phyloP scores from a whole-genome alignment of 352 stramenopile genomes.

The Pythium dissimile region DNA sequence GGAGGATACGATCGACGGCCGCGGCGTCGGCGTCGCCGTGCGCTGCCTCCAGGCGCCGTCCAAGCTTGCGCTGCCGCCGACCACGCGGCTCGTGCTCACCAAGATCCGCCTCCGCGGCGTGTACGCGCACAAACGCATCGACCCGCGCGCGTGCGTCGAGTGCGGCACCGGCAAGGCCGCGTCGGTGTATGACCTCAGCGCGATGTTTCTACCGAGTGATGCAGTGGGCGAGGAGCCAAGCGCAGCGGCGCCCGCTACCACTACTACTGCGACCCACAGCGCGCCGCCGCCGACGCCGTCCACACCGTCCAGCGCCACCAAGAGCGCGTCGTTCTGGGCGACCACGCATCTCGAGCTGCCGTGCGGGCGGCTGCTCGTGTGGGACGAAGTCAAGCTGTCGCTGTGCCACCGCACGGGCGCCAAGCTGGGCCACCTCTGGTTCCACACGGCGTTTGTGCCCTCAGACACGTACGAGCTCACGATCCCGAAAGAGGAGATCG shows the following conservation, averaged over 20 bases:
- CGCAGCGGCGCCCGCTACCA: background rate
- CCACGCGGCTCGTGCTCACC: conserved; percentile 34
- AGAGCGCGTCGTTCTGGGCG: conserved; percentile 8
- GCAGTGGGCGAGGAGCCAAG: background rate
- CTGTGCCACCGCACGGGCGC: conserved; percentile 39
- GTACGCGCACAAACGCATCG: conserved; percentile 42
- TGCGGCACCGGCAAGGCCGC: conserved; percentile 21
- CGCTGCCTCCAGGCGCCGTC: background rate
- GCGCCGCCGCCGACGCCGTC: background rate
- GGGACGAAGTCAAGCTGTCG: conserved; percentile 58
- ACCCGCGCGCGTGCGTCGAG: conserved; percentile 53
- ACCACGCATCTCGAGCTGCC: conserved; percentile 37
- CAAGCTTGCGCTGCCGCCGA: conserved; percentile 28
- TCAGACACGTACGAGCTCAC: conserved; percentile 30
- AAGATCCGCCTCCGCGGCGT: conserved; percentile 41
- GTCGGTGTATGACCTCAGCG: conserved; percentile 6
- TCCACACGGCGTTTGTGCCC: conserved; percentile 67
- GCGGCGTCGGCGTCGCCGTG: conserved; percentile 6
- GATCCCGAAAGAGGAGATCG: conserved; percentile 59
- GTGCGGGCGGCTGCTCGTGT: conserved; percentile 46
- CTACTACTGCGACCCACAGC: background rate
- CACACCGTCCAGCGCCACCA: conserved; percentile 4
- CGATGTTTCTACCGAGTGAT: background rate
- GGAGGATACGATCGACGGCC: conserved; percentile 39
- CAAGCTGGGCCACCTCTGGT: conserved; percentile 67